Conservation (phyloP, 2,329 filamentous ascomycete species). For the Xylaria sp. region DNA sequence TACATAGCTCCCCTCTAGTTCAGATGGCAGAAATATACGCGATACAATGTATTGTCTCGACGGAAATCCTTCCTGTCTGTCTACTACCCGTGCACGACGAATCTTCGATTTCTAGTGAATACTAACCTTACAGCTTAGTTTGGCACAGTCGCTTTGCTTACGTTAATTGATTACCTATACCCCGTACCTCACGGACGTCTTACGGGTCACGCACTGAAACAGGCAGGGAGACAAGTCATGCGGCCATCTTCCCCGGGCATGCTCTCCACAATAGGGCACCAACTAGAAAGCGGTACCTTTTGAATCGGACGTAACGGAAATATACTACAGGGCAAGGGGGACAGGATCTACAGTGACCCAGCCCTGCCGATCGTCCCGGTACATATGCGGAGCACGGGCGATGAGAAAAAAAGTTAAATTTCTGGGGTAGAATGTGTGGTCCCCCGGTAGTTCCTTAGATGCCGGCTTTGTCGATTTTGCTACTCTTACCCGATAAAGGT, state of each 20-base stretch:
- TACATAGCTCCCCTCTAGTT: slow-evolving; percentile 18
- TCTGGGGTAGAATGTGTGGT: slow-evolving; percentile 14
- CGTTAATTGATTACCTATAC: not conserved
- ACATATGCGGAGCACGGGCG: slow-evolving; percentile 6
- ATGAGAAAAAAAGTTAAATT: slow-evolving; percentile 10
- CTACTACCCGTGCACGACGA: not conserved
- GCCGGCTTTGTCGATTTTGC: not conserved
- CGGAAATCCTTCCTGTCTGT: not conserved
- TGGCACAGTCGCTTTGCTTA: not conserved
- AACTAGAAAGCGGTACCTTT: not conserved
- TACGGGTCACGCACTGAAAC: not conserved
- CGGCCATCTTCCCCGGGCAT: not conserved
- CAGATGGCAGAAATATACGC: slow-evolving; percentile 7
- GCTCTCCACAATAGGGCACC: not conserved
- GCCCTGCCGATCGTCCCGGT: slow-evolving; percentile 25
- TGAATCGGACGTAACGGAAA: not conserved
- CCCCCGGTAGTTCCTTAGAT: not conserved
- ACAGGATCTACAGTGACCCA: slow-evolving; percentile 6
- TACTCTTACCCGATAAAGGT: not conserved
- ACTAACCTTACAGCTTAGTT: not conserved
- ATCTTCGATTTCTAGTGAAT: not conserved
- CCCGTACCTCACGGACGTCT: not conserved
- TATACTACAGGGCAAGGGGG: not conserved
- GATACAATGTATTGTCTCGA: slow-evolving; percentile 6
- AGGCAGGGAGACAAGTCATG: not conserved